Evolutionary conservation across 768 basidiomycete species (phyloP), one percentile per base, ranked within the genome.

Genomic region (Boletus pseudo-olivaceus): DNA sequence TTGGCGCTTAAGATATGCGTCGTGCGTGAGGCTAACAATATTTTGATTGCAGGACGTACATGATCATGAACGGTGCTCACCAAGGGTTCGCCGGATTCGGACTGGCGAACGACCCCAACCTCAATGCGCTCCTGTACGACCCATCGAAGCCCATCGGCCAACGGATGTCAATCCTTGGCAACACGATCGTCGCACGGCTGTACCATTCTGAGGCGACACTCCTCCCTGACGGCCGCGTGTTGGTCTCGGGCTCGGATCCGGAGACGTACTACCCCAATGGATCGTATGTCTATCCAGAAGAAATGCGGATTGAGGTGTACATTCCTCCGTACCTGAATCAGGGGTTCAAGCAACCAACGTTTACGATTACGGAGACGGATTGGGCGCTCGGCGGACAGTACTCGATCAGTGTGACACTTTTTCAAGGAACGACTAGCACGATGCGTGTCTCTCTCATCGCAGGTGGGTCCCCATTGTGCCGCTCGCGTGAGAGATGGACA

Each of bases 241-340:
- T 91, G 43, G 76, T 92, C 37, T 87, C 89, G 9, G 90, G 89
- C 0, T 89, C 87, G 10, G 89, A 88, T 60, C 87, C 85, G 7
- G 72, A 87, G 64, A 83, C 83, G 15, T 39, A 62, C 38, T 68
- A 73, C 41, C 63, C 75, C 26, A 67, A 75, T 27, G 67, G 67
- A 17, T 52, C 72, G 10, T 49, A 58, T 51, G 76, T 73, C 34
- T 87, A 82, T 62, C 83, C 85, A 0, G 84, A 93, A 58, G 90
- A 95, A 65, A 86, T 90, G 71, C 80, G 92, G 12, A 80, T 79
- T 58, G 78, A 88, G 67, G 84, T 87, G 27, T 97, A 96, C 73
- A 80, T 89, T 62, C 96, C 96, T 7, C 90, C 89, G 15, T 98
- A 96, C 70, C 79, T 92, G 55, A 83, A 72, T 57, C 71, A 80